A percentile compares a stretch with the other conserved stretches of the same genome.
Conservation (phyloP, 345 rosid genomes). For the Lepidium aucheri region DNA sequence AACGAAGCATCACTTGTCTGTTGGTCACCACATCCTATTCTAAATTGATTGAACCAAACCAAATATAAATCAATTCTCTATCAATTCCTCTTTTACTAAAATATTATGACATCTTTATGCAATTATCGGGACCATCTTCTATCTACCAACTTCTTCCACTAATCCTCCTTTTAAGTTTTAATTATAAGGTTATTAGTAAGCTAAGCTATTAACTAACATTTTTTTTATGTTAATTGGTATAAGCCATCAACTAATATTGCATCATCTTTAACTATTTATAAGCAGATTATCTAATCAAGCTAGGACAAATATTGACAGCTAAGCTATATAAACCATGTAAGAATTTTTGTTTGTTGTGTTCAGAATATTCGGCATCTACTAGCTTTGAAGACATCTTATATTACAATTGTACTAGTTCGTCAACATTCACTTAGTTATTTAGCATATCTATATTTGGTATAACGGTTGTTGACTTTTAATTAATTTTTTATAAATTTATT, state of each 20-base stretch:
- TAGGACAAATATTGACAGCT: not conserved
- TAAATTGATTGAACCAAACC: slow-evolving; percentile 19
- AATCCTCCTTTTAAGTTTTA: slow-evolving; percentile 8
- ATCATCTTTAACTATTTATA: not conserved
- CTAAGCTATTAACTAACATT: slow-evolving; percentile 10
- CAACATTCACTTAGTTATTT: not conserved
- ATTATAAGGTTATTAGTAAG: slow-evolving; percentile 13
- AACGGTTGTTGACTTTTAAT: slow-evolving; percentile 19
- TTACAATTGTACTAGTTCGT: not conserved
- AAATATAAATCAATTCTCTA: not conserved
- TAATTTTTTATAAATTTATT: not conserved
- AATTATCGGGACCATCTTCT: slow-evolving; percentile 16
- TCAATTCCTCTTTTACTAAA: not conserved
- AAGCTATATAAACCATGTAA: slow-evolving; percentile 1
- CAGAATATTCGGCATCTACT: slow-evolving; percentile 14
- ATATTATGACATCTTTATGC: not conserved
- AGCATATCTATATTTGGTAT: slow-evolving; percentile 16
- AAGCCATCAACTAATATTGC: slow-evolving; percentile 2
- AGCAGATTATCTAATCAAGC: not conserved
- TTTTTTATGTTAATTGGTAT: no score
- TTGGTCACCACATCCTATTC: slow-evolving; percentile 13
- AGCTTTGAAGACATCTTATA: not conserved
- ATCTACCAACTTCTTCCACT: slow-evolving; percentile 28
- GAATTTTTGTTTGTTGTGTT: not conserved
- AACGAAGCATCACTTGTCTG: slow-evolving; percentile 27